A percentile compares a stretch with the other conserved stretches of the same genome.
Evolutionary conservation across 2,329 filamentous ascomycete genomes (phyloP).

Genomic region (Akanthomyces lecanii): DNA sequence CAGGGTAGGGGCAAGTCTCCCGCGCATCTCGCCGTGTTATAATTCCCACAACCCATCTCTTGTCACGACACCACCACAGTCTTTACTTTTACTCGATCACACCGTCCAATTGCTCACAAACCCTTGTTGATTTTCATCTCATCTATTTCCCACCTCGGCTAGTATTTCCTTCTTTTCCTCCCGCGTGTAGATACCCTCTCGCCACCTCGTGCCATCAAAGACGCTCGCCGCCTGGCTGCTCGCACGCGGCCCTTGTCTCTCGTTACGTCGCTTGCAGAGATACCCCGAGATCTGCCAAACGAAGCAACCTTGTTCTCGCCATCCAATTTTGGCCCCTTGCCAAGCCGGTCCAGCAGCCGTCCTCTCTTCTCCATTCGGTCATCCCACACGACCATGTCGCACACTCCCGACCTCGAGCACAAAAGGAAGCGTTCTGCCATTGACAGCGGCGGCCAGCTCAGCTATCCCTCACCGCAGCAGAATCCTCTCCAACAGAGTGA

Average conservation of each 20-base stretch:
- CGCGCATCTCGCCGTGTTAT: background rate
- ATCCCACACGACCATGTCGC: conserved; percentile 10
- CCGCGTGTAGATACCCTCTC: background rate
- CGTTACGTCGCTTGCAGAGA: background rate
- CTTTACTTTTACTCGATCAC: background rate
- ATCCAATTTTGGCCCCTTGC: background rate
- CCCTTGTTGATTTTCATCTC: background rate
- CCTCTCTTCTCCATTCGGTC: background rate
- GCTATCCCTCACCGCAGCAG: conserved; percentile 9
- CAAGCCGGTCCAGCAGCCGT: background rate
- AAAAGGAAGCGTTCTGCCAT: conserved; percentile 16
- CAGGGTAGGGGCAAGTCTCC: background rate
- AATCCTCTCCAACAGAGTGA: conserved; percentile 3
- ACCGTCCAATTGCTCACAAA: background rate
- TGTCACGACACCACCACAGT: background rate
- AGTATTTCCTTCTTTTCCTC: background rate
- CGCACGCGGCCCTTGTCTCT: background rate
- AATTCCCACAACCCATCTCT: background rate
- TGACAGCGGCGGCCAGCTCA: conserved; percentile 3
- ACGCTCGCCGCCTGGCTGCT: background rate
- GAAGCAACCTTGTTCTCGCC: background rate
- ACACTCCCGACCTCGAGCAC: conserved; percentile 17
- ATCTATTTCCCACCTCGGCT: background rate
- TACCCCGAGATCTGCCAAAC: conserved; percentile 6
- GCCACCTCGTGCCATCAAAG: background rate